These are phyloP conservation scores for Grifola frondosa DNA, from an alignment of 1,284 basidiomycete genomes.

Conservation along the genomic window DNA sequence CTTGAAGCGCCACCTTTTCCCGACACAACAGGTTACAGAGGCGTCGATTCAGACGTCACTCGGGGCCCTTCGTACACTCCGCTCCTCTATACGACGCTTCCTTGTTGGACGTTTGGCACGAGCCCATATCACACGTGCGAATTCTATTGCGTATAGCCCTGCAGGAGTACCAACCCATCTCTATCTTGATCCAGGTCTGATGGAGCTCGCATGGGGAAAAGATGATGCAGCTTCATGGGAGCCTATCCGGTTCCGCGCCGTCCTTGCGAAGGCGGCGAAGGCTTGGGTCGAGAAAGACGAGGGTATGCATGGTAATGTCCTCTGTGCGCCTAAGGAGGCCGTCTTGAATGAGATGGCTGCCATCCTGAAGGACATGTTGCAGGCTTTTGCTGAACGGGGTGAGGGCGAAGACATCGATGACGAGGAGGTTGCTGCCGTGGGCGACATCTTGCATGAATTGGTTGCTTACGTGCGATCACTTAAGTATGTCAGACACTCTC, in stretches of 20 bases:
- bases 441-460: conserved; percentile 56
- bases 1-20: conserved; percentile 51
- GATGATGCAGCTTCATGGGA: conserved; percentile 64
- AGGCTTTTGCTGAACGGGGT: conserved; percentile 64
- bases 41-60: conserved; percentile 48
- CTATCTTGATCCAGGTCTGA: conserved; percentile 56
- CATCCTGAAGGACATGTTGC: conserved; percentile 66
- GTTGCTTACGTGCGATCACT: conserved; percentile 55
- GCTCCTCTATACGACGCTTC: conserved; percentile 59
- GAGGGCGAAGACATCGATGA: conserved; percentile 60
- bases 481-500: conserved; percentile 43
- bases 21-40: conserved; percentile 19
- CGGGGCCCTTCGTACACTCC: conserved; percentile 68
- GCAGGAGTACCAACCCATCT: conserved; percentile 59
- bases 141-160: conserved; percentile 51
- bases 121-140: conserved; percentile 56
- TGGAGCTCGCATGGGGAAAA: conserved; percentile 71
- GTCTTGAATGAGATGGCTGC: conserved; percentile 68
- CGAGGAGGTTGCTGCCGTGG: conserved; percentile 63
- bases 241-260: conserved; percentile 53
- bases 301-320: conserved; percentile 13
- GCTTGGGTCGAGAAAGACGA: conserved; percentile 51
- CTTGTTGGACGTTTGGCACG: conserved; percentile 62
- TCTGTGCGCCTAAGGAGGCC: conserved; percentile 42
- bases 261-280: conserved; percentile 50